These are phyloP conservation scores for Phytophthora rubi DNA, from an alignment of 352 stramenopile species.

Conservation along the genomic window DNA sequence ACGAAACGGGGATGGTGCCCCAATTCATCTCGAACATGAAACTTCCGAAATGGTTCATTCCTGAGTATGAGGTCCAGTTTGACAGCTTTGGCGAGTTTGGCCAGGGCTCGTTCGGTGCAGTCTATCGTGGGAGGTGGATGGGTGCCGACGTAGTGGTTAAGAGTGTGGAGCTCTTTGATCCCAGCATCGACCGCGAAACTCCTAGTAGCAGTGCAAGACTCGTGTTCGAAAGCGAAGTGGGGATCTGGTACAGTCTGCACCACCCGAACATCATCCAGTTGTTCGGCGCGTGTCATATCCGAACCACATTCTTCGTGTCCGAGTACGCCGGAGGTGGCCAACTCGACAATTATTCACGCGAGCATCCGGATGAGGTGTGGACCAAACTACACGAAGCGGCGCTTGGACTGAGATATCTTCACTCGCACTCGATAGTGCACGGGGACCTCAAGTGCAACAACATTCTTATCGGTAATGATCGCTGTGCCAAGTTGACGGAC, in stretches of 20 bases:
- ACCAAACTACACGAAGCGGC: conserved; percentile 29
- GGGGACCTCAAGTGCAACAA: conserved; percentile 14
- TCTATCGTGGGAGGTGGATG: neutral
- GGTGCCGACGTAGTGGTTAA: neutral
- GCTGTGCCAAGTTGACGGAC: neutral
- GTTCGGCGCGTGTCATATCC: conserved; percentile 11
- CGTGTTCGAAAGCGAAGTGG: conserved; percentile 10
- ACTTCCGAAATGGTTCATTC: neutral
- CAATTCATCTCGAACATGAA: neutral
- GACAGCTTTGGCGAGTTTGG: neutral
- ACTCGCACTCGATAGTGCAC: conserved; percentile 46
- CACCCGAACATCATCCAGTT: conserved; percentile 17
- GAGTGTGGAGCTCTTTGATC: neutral
- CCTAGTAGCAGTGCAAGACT: neutral
- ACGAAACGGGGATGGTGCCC: neutral
- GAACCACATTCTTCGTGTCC: conserved; percentile 13
- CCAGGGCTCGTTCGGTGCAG: neutral
- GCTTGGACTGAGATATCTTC: conserved; percentile 62
- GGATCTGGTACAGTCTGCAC: conserved; percentile 18
- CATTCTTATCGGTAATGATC: conserved; percentile 9
- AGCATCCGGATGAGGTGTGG: conserved; percentile 15
- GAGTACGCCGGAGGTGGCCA: conserved; percentile 18
- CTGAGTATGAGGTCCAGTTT: neutral
- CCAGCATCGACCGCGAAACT: neutral
- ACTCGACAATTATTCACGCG: conserved; percentile 4